Percentiles rank a stretch among this genome's conserved stretches.
phyloP scores from a whole-genome alignment of 768 basidiomycete genomes.

The Termitomyces sp. region DNA sequence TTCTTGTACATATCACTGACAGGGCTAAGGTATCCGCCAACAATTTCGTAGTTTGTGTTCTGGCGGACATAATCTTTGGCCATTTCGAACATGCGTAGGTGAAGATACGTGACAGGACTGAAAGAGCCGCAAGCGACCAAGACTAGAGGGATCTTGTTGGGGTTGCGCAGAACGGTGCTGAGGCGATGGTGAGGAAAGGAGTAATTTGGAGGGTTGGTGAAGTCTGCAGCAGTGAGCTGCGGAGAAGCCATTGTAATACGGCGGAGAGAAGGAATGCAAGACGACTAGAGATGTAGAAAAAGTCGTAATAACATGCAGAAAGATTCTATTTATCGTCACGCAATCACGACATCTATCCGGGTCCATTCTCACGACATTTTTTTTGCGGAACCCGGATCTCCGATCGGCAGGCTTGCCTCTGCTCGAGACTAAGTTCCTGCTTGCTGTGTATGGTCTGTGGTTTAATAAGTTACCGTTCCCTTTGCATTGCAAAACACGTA shows the following conservation, averaged over 20 bases:
- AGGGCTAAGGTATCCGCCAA: constrained; percentile 94
- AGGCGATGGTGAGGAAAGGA: constrained; percentile 66
- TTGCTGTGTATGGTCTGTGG: too few species aligned
- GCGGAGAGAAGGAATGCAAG: constrained; percentile 5
- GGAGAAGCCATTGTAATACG: constrained; percentile 19
- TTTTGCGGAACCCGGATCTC: not conserved
- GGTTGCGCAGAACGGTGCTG: constrained; percentile 45
- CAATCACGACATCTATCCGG: not conserved
- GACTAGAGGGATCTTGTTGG: constrained; percentile 78
- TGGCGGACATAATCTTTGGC: constrained; percentile 93
- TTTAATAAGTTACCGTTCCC: too few species aligned
- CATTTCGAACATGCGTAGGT: constrained; percentile 99
- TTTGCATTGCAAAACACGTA: too few species aligned
- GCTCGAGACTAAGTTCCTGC: too few species aligned
- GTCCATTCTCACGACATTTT: constrained; percentile 1
- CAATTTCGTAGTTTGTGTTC: constrained; percentile 88
- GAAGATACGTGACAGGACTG: constrained; percentile 96
- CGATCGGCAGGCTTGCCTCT: not conserved
- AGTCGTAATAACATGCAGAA: constrained; percentile 1
- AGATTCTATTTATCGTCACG: not conserved
- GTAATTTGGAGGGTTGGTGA: constrained; percentile 64
- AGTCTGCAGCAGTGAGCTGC: constrained; percentile 32
- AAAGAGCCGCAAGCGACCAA: constrained; percentile 97
- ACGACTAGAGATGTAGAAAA: constrained; percentile 3
- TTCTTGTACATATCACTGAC: constrained; percentile 98